Evolutionary conservation across 148 eudicot genomes (phyloP), one percentile per base, ranked within the genome.

Genomic region (Cornus florida): DNA sequence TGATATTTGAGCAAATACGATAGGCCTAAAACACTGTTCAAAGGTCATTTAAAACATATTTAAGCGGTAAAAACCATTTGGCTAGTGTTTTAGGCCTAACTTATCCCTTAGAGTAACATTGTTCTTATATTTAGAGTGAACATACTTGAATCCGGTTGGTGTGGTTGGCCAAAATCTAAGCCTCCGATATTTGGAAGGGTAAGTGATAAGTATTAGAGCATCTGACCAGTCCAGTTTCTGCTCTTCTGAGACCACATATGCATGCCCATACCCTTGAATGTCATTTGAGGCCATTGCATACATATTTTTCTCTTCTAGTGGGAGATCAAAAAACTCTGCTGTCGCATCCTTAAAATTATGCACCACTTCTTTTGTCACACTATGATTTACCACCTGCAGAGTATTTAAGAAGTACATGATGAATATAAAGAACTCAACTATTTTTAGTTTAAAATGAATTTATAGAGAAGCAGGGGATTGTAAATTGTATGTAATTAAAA

Each of bases 211-310:
- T 17, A 72, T 24, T 17, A 77, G 67, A 2, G 72, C 33, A n/a
- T 70, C 74, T 0, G 72, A 68, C 80, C 80, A 77, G 67, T 77
- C 80, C 22, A 77, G 64, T 6, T 50, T 50, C 73, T 77, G 67
- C 57, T 79, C 59, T 19, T 78, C 81, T 1, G 74, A 56, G 69
- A 57, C 16, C 20, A 31, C 23, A 35, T 32, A 78, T 33, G 48
- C 5, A 0, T 35, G 38, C 3, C 38, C 38, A 35, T 35, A 35
- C 38, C 38, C 38, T 35, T 35, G 38, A 35, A 35, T 35, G 38
- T 35, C 38, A 35, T 35, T 0, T 35, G 38, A 35, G 38, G 3
- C 38, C 38, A 2, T 35, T 35, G 38, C 31, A 32, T 77, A 77
- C 65, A 56, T 56, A 32, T 46, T 69, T 43, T 77, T 77, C 72